These are phyloP conservation scores for Scutellaria barbata DNA, from an alignment of 257 asterid species.

Conservation along the genomic window DNA sequence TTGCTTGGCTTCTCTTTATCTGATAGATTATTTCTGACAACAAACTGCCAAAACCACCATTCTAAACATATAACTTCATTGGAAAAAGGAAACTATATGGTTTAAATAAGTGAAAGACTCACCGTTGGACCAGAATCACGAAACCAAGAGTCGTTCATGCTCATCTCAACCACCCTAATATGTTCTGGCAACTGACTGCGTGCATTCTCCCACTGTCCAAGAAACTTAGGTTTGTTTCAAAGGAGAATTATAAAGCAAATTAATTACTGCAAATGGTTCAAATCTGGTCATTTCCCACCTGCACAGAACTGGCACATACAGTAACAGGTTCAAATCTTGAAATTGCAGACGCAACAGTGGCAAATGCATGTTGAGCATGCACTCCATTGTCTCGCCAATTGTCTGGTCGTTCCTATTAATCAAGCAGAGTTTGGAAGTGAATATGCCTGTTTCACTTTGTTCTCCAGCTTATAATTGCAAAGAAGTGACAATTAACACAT, in stretches of 20 bases:
- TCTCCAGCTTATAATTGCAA: too few species aligned
- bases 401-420: conserved; percentile 86
- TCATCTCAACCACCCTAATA: conserved; percentile 87
- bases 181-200: conserved; percentile 67
- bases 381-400: conserved; percentile 85
- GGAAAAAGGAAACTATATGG: conserved; percentile 26
- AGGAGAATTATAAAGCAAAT: background rate
- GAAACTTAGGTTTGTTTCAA: background rate
- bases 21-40: conserved; percentile 46
- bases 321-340: conserved; percentile 89
- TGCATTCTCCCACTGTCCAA: conserved; percentile 84
- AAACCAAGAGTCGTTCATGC: conserved; percentile 94
- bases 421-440: conserved; percentile 25
- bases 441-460: too few species aligned
- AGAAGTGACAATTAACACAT: background rate
- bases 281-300: conserved; percentile 51
- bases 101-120: conserved; percentile 40
- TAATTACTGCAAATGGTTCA: background rate
- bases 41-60: conserved; percentile 53
- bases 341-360: conserved; percentile 70
- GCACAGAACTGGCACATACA: conserved; percentile 79
- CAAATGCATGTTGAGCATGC: conserved; percentile 69
- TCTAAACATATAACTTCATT: conserved; percentile 13
- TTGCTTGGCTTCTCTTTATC: conserved; percentile 42
- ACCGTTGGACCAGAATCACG: conserved; percentile 97